These are phyloP conservation scores for Syzygium oleosum DNA, from an alignment of 345 rosid species.

Conservation along the genomic window DNA sequence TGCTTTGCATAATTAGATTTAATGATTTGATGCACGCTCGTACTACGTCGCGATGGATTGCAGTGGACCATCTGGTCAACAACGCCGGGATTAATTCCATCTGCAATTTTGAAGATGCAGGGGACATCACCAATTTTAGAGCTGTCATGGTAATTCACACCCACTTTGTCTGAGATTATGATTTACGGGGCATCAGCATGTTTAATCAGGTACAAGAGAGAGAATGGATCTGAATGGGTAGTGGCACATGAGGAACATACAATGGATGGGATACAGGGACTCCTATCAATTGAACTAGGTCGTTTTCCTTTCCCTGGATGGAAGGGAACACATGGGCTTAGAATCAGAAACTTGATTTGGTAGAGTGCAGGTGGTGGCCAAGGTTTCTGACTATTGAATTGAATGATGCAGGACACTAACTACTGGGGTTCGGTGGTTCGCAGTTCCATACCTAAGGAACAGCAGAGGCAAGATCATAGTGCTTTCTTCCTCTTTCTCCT, in stretches of 20 bases:
- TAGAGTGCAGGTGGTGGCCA: neutral
- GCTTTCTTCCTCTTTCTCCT: slow-evolving; percentile 13
- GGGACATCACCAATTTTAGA: slow-evolving; percentile 24
- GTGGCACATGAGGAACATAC: neutral
- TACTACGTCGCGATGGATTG: neutral
- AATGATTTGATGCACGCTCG: neutral
- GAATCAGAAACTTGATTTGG: neutral
- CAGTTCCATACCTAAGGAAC: slow-evolving; percentile 32
- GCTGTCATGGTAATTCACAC: slow-evolving; percentile 34
- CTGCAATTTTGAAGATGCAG: slow-evolving; percentile 39
- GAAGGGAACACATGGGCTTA: neutral
- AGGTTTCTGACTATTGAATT: neutral
- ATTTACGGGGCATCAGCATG: neutral
- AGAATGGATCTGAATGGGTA: neutral
- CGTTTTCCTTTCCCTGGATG: neutral
- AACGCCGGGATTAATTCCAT: slow-evolving; percentile 47
- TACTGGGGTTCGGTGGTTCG: slow-evolving; percentile 49
- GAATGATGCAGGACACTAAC: slow-evolving; percentile 22
- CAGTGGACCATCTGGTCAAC: slow-evolving; percentile 69
- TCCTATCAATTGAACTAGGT: neutral
- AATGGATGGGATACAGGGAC: neutral
- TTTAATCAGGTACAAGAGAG: neutral
- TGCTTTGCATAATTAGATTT: neutral
- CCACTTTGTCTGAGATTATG: neutral
- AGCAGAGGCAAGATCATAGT: slow-evolving; percentile 40